Percentiles rank a stretch among this genome's conserved stretches.
Evolutionary conservation across 495 filamentous ascomycete species (phyloP).

Genomic region (Hypoxylon crocopeplum): DNA sequence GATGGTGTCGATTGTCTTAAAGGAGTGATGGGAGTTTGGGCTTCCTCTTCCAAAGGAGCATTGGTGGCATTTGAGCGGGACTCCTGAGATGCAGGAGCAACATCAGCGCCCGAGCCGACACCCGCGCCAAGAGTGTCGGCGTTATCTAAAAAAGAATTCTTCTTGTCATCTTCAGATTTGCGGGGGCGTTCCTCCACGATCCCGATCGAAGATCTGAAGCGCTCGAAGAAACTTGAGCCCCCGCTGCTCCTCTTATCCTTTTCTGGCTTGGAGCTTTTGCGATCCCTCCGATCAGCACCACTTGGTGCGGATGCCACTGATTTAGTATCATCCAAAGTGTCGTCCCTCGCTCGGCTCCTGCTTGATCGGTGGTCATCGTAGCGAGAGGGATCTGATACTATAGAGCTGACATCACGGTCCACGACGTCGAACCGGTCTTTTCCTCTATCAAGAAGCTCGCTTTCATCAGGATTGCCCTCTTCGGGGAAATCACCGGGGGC

Average conservation of each 20-base stretch:
- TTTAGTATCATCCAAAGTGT: conserved; percentile 48
- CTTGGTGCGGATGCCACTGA: conserved; percentile 48
- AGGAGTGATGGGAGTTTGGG: conserved; percentile 18
- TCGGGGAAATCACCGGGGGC: conserved; percentile 22
- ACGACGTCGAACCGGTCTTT: conserved; percentile 36
- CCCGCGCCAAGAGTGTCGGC: conserved; percentile 67
- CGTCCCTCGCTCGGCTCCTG: conserved; percentile 26
- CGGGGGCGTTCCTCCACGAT: conserved; percentile 32
- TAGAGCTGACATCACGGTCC: conserved; percentile 51
- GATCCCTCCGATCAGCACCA: conserved; percentile 27
- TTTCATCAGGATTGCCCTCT: conserved; percentile 11
- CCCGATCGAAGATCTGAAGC: conserved; percentile 44
- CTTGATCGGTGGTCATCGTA: conserved; percentile 43
- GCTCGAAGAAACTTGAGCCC: conserved; percentile 46
- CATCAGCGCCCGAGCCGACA: conserved; percentile 60
- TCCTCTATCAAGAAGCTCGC: conserved; percentile 41
- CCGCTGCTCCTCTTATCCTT: conserved; percentile 41
- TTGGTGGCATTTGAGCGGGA: conserved; percentile 51
- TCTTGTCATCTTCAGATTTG: conserved; percentile 42
- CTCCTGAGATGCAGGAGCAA: conserved; percentile 51
- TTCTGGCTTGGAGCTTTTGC: conserved; percentile 38
- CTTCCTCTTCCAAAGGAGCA: conserved; percentile 38
- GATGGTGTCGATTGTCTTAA: conserved; percentile 33
- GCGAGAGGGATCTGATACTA: conserved; percentile 48
- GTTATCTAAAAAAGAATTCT: conserved; percentile 68